A percentile compares a stretch with the other conserved stretches of the same genome.
These are phyloP conservation scores for Arctostaphylos glauca DNA, from an alignment of 148 eudicot genomes.

Conservation along the genomic window DNA sequence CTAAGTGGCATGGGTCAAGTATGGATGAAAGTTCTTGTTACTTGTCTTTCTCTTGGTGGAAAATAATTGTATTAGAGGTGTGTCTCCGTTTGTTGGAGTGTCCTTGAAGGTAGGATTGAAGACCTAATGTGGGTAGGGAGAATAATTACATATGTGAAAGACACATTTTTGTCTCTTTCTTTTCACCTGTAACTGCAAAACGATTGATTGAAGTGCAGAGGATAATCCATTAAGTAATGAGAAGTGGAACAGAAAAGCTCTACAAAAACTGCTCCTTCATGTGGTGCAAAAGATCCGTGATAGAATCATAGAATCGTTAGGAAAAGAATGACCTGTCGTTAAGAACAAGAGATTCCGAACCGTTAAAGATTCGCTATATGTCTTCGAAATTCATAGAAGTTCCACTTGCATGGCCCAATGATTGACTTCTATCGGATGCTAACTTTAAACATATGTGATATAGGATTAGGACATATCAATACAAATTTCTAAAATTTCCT, in stretches of 20 bases:
- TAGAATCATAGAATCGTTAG: neutral
- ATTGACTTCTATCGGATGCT: neutral
- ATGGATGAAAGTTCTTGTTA: neutral
- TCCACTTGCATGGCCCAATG: neutral
- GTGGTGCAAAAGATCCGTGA: neutral
- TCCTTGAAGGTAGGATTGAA: neutral
- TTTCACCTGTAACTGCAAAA: neutral
- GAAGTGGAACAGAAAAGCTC: neutral
- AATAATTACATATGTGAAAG: neutral
- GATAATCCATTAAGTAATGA: neutral
- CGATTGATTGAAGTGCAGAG: neutral
- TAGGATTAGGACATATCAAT: neutral
- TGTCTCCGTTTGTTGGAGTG: neutral
- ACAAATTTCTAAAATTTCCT: neutral
- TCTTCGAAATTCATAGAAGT: neutral
- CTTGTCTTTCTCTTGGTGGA: neutral
- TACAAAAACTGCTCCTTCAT: neutral
- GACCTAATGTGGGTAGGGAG: neutral
- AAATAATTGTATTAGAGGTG: neutral
- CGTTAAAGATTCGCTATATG: neutral
- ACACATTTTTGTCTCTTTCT: neutral
- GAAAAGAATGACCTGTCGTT: neutral
- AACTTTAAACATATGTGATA: neutral
- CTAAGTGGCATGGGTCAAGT: neutral
- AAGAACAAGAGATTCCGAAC: neutral